Evolutionary conservation across 768 basidiomycete species (phyloP).

Genomic region (Amanita fuliginea): DNA sequence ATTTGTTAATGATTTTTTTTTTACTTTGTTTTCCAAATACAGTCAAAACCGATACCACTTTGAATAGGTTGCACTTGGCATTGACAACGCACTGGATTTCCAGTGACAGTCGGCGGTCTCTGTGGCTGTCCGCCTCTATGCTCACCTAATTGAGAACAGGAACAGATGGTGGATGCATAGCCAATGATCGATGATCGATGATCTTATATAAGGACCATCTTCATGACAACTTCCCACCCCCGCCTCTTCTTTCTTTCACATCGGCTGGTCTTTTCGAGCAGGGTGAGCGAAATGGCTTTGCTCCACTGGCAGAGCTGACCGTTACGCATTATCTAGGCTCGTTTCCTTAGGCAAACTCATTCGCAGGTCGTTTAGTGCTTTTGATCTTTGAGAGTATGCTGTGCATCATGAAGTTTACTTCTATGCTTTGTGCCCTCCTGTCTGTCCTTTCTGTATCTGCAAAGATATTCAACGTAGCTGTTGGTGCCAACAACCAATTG

Average conservation of each 20-base stretch:
- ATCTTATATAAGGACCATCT: background rate
- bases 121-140: too few species aligned
- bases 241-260: background rate
- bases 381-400: background rate
- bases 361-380: conserved; percentile 1
- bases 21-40: too few species aligned
- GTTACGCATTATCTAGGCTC: background rate
- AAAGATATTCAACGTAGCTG: conserved; percentile 1
- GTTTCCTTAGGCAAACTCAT: background rate
- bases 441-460: background rate
- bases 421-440: background rate
- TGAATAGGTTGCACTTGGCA: too few species aligned
- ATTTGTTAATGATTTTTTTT: background rate
- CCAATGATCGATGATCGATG: background rate
- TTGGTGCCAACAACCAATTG: background rate
- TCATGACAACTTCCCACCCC: background rate
- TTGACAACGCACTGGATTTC: too few species aligned
- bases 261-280: conserved; percentile 1
- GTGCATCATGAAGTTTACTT: background rate
- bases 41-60: too few species aligned
- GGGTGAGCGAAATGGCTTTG: background rate
- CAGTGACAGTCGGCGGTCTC: too few species aligned
- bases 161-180: too few species aligned
- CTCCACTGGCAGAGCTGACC: too few species aligned
- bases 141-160: too few species aligned